Evolutionary conservation across 257 asterid genomes (phyloP).

Genomic region (Nicotiana paniculata): DNA sequence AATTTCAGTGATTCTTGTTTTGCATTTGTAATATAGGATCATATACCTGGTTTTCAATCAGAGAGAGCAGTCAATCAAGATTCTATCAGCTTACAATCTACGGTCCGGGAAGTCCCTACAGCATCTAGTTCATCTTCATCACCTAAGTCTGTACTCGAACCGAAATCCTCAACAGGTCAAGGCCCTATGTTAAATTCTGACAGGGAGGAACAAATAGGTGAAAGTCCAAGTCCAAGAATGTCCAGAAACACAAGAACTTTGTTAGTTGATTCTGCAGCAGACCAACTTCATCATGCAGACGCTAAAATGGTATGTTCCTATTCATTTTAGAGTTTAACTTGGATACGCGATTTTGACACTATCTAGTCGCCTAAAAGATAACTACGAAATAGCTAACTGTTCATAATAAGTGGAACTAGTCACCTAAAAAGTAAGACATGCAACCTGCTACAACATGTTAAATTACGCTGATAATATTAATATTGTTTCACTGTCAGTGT

Average conservation of each 20-base stretch:
- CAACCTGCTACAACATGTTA: background rate
- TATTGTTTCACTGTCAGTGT: background rate
- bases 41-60: background rate
- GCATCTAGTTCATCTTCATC: slow-evolving; percentile 2
- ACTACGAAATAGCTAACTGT: background rate
- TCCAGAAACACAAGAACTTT: background rate
- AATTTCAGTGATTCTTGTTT: background rate
- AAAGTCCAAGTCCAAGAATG: slow-evolving; percentile 8
- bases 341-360: background rate
- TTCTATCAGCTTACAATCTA: background rate
- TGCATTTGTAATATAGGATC: background rate
- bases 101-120: background rate
- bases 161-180: slow-evolving; percentile 4
- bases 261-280: background rate
- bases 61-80: slow-evolving; percentile 1
- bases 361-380: background rate
- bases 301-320: background rate
- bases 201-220: background rate
- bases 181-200: background rate
- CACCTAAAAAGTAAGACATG: background rate
- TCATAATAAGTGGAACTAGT: background rate
- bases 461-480: background rate
- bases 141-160: background rate
- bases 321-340: background rate
- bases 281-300: background rate